Base-by-base conservation (phyloP, 1,139 yeast species). In the Groenewaldozyma auringiensis region DNA sequence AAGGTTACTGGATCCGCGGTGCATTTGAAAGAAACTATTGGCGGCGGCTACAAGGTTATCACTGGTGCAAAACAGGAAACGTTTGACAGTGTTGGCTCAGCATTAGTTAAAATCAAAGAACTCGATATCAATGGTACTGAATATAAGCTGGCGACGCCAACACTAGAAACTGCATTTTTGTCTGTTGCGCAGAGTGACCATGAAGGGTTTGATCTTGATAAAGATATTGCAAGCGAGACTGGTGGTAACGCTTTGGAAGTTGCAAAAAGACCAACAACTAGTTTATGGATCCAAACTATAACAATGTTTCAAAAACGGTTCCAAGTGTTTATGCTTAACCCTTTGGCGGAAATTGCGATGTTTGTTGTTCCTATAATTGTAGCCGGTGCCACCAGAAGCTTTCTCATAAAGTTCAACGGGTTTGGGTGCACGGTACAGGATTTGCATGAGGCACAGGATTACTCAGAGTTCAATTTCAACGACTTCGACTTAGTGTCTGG, bases 81-180 rank as follows among this genome's bases (percentile, higher is more conserved):
- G 9, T 48, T 56, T 27, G 56, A 55, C n/a, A 63, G 60, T 4
- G 29, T 45, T 13, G 39, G 18, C 3, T 20, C 25, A 13, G 25
- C 38, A 6, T 45, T 57, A 14, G 45, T 46, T 3, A 45, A 51
- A 4, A 52, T 60, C 27, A 36, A 50, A 2, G 39, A 43, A 6
- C 50, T 61, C 9, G 65, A 62, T 32, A 32, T 40, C 2, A 45
- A 46, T 3, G 57, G 57, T 4, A 41, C 42, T 13, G 43, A 52
- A 13, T 64, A 59, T 45, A 48, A 60, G 20, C 57, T 64, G 9
- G 54, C 61, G 2, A 66, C 66, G 3, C 68, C 69, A 8, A 60
- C 60, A 39, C 54, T 65, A 35, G 69, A 65, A 47, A 64, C 60
- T 41, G 69, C 64, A 16, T 66, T 65, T 49, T 47, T 65, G 41